phyloP scores from a whole-genome alignment of 106 monocot genomes.

The Platanthera zijinensis region DNA sequence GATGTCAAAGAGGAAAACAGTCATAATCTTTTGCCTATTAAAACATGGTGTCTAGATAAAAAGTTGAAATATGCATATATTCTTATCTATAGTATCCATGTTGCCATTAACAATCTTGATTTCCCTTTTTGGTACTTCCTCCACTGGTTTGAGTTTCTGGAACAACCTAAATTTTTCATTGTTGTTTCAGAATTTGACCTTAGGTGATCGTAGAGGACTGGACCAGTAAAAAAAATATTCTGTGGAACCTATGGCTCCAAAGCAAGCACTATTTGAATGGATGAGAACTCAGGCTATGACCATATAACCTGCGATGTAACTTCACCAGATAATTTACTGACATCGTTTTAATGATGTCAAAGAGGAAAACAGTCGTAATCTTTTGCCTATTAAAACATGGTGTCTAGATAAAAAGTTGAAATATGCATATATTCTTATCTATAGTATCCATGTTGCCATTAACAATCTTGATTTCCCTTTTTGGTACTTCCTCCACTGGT shows the following conservation, averaged over 20 bases:
- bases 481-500: not conserved
- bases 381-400: too few relatives aligned
- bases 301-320: too few relatives aligned
- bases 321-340: too few relatives aligned
- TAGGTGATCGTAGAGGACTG: slow-evolving; percentile 43
- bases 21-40: too few relatives aligned
- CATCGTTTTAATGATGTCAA: too few relatives aligned
- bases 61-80: not conserved
- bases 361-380: too few relatives aligned
- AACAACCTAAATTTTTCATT: slow-evolving; percentile 15
- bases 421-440: not conserved
- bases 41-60: not conserved
- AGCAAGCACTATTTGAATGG: too few relatives aligned
- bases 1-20: too few relatives aligned
- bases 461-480: not conserved
- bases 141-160: not conserved
- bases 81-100: not conserved
- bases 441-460: not conserved
- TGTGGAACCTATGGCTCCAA: not conserved
- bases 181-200: slow-evolving; percentile 37
- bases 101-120: not conserved
- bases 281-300: too few relatives aligned
- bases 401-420: not conserved
- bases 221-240: slow-evolving; percentile 34
- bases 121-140: not conserved